Evolutionary conservation across 768 basidiomycete species (phyloP).

Genomic region (Hypsizygus marmoreus): DNA sequence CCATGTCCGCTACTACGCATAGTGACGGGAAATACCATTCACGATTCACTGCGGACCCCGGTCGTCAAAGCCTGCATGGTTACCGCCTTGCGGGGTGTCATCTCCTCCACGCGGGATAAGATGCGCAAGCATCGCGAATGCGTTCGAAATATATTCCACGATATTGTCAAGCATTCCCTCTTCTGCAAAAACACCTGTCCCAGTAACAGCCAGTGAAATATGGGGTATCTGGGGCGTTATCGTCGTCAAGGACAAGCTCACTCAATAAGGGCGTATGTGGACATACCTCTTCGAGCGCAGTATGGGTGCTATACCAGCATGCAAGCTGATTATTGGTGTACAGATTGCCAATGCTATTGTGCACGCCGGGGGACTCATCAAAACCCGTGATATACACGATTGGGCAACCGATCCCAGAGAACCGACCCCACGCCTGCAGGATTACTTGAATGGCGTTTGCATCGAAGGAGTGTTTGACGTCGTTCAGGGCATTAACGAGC

Average conservation of each 20-base stretch:
- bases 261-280: not conserved
- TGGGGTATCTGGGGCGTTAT: not conserved
- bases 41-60: too few relatives aligned
- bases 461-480: not conserved
- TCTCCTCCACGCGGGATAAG: too few relatives aligned
- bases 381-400: constrained; percentile 2
- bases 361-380: not conserved
- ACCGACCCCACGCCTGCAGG: not conserved
- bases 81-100: too few relatives aligned
- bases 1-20: too few relatives aligned
- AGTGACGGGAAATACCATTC: too few relatives aligned
- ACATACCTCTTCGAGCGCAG: not conserved
- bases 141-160: not conserved
- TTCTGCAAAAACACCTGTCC: not conserved
- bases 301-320: not conserved
- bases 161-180: not conserved
- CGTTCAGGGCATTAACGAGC: not conserved
- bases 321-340: not conserved
- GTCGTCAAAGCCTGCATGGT: not conserved
- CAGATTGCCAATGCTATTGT: not conserved
- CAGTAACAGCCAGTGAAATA: not conserved
- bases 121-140: not conserved
- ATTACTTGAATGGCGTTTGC: not conserved
- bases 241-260: not conserved
- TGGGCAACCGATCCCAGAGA: not conserved